Conservation (phyloP, 108 stramenopile species). For the Cylindrotheca closterium region DNA sequence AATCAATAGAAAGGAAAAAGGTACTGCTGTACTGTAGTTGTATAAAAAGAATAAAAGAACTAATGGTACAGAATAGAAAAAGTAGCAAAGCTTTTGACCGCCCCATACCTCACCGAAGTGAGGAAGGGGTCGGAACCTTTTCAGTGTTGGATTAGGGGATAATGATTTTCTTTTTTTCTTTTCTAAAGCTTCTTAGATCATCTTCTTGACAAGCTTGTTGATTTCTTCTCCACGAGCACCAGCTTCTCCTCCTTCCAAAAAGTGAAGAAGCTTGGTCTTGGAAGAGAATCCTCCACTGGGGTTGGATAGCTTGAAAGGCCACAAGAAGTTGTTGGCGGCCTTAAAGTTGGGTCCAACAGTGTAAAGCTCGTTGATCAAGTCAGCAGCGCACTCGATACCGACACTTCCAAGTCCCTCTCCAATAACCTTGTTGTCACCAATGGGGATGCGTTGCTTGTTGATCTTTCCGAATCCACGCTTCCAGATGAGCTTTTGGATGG, state of each 20-base stretch:
- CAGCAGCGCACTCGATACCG: constrained; percentile 91
- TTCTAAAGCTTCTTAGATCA: constrained; percentile 76
- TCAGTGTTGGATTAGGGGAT: constrained; percentile 49
- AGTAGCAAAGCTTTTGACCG: constrained; percentile 26
- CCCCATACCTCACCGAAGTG: constrained; percentile 12
- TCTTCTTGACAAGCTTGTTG: constrained; percentile 93
- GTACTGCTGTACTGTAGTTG: not conserved
- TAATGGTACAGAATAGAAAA: not conserved
- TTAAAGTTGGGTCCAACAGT: constrained; percentile 99
- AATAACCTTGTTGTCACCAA: constrained; percentile 94
- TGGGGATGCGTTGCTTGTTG: constrained; percentile 95
- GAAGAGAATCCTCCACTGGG: constrained; percentile 96
- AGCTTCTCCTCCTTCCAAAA: constrained; percentile 99
- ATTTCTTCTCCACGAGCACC: constrained; percentile 96
- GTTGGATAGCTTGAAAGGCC: constrained; percentile 99
- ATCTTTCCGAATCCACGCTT: constrained; percentile 99
- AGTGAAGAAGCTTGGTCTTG: constrained; percentile 99
- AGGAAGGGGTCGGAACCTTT: constrained; percentile 79
- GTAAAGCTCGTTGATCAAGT: constrained; percentile 95
- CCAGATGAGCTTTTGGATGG: constrained; percentile 95
- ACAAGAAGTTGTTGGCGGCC: constrained; percentile 99
- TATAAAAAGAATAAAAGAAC: not conserved
- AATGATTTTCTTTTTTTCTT: constrained; percentile 17
- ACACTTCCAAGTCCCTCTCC: constrained; percentile 80
- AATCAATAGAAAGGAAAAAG: not conserved